phyloP scores from a whole-genome alignment of 106 monocot genomes.

The Gastrodia elata region DNA sequence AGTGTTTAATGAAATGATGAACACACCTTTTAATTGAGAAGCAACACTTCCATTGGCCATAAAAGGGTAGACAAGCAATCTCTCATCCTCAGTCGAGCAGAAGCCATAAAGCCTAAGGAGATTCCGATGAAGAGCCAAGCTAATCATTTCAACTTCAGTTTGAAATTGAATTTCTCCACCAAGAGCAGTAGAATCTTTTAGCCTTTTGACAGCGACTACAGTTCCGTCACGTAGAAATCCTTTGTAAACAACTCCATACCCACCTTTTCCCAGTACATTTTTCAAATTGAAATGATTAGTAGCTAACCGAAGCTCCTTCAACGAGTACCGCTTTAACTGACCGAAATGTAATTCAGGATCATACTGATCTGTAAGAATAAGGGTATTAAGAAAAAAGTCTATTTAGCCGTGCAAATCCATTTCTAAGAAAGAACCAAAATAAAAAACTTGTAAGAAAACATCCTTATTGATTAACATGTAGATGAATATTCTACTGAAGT shows the following conservation, averaged over 20 bases:
- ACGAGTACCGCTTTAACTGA: constrained; percentile 68
- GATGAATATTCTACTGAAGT: not conserved
- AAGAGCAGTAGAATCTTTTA: constrained; percentile 68
- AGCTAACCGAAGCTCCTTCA: constrained; percentile 79
- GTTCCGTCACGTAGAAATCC: constrained; percentile 76
- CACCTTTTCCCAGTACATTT: constrained; percentile 85
- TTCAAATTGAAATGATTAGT: constrained; percentile 82
- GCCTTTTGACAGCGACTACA: constrained; percentile 75
- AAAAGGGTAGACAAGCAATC: constrained; percentile 86
- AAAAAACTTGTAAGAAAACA: not conserved
- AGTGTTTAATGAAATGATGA: not conserved
- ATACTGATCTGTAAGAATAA: constrained; percentile 63
- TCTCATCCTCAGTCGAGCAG: constrained; percentile 74
- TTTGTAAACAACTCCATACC: constrained; percentile 91
- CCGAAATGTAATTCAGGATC: constrained; percentile 79
- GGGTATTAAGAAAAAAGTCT: not conserved
- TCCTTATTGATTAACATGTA: not conserved
- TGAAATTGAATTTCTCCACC: constrained; percentile 89
- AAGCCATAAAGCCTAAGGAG: constrained; percentile 74
- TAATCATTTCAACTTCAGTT: constrained; percentile 91
- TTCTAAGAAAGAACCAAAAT: not conserved
- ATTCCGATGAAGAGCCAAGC: constrained; percentile 86
- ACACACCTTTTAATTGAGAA: constrained; percentile 73
- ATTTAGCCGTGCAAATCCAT: not conserved
- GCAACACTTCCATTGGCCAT: constrained; percentile 98